Percentiles rank a stretch among this genome's conserved stretches.
These are phyloP conservation scores for Macrophomina phaseolina DNA, from an alignment of 2,329 filamentous ascomycete genomes.

Conservation along the genomic window DNA sequence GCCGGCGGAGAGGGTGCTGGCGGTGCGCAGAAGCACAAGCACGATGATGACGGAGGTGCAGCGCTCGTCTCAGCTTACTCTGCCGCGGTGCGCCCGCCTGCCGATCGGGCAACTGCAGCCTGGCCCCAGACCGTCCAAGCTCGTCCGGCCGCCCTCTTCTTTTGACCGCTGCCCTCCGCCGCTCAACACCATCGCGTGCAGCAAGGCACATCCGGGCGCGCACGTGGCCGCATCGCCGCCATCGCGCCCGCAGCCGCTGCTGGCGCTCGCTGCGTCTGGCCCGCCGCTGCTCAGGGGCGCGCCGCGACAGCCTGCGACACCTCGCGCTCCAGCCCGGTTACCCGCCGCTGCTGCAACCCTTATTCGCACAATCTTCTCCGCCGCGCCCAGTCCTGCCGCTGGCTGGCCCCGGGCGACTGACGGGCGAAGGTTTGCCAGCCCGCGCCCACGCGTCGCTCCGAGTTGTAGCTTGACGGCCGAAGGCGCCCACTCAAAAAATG, in stretches of 20 bases:
- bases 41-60: conserved; percentile 12
- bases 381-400: background rate
- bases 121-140: background rate
- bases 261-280: background rate
- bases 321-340: background rate
- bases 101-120: conserved; percentile 9
- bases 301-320: background rate
- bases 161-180: background rate
- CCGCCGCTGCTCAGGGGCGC: background rate
- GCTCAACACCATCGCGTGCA: conserved; percentile 1
- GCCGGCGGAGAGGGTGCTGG: background rate
- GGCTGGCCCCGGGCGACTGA: background rate
- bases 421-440: background rate
- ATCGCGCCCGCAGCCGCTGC: background rate
- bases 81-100: background rate
- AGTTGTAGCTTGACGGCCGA: background rate
- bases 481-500: conserved; percentile 1
- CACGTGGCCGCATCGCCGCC: background rate
- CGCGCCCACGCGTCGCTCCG: conserved; percentile 16
- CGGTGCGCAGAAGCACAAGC: background rate
- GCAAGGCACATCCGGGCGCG: background rate
- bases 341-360: background rate
- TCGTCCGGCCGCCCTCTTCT: too few species aligned
- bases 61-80: conserved; percentile 13
- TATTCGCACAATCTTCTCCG: background rate